Percentiles rank a stretch among this genome's conserved stretches.
Evolutionary conservation across 2,329 filamentous ascomycete genomes (phyloP).

Genomic region (Leptodontidium sp.): DNA sequence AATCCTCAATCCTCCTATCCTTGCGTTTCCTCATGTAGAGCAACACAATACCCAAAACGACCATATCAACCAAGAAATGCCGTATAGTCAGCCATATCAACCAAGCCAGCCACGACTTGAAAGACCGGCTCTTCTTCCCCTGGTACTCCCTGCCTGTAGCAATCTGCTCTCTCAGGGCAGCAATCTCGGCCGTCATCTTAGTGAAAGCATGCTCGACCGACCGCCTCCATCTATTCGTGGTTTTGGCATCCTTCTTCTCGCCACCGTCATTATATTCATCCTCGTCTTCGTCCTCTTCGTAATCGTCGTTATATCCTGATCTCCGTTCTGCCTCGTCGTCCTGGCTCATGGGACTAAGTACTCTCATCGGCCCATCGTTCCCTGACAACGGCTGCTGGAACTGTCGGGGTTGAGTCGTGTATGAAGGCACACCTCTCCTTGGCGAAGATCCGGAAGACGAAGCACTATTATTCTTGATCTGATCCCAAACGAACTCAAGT

Average conservation of each 20-base stretch:
- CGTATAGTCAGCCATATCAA: constrained; percentile 73
- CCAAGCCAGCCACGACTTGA: constrained; percentile 76
- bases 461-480: constrained; percentile 87
- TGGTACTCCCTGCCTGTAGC: constrained; percentile 77
- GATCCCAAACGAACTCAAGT: constrained; percentile 99
- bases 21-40: constrained; percentile 77
- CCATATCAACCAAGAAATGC: constrained; percentile 76
- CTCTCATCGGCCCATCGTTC: constrained; percentile 66
- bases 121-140: constrained; percentile 67
- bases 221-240: constrained; percentile 73
- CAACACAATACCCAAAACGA: constrained; percentile 70
- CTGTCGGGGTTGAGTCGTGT: constrained; percentile 47
- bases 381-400: constrained; percentile 58
- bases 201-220: constrained; percentile 87
- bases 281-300: constrained; percentile 54
- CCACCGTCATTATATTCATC: constrained; percentile 52
- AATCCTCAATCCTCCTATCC: constrained; percentile 75
- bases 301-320: constrained; percentile 52
- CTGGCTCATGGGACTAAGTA: constrained; percentile 87
- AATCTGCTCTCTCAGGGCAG: constrained; percentile 90
- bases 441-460: constrained; percentile 67
- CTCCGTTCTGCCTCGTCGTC: constrained; percentile 72
- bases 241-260: constrained; percentile 51
- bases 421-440: constrained; percentile 49
- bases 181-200: constrained; percentile 90